Evolutionary conservation across 2,329 filamentous ascomycete species (phyloP), one percentile per base, ranked within the genome.

Genomic region (Drechslerella stenobrocha): DNA sequence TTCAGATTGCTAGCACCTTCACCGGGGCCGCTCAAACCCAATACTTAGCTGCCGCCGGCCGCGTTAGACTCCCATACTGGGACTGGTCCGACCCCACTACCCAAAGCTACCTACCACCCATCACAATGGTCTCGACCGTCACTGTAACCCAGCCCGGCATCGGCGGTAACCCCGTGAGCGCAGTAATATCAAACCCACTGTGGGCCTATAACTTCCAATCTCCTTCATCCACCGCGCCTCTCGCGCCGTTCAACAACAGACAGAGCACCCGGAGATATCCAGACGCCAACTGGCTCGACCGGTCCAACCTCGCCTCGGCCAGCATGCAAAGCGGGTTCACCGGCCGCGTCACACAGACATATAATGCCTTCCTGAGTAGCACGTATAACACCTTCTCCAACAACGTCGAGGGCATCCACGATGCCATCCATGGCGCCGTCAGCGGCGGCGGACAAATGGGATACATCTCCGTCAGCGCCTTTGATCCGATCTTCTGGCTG

Each of bases 381-480:
- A 51, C 32, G 22, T 73, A 72, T 58, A 63, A 67, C 51, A 47
- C 22, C 28, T 73, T 70, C 67, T 71, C 63, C 35, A 72, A 60
- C 45, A 34, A 44, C n/a, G 32, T 81, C 2, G 80, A 81, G 65
- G 75, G 75, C 22, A 71, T 81, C 20, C 80, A 81, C 70, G 79
- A 80, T 70, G 75, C 73, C 26, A 76, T 81, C 30, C 80, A 81
- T 70, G 81, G 81, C 28, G 79, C 81, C 48, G 79, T 81, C 2
- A 87, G 82, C 28, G 79, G 77, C 77, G 81, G 53, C 75, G 77
- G 63, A 80, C 80, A 67, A 11, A 60, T 67, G 50, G 45, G 51
- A 7, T 23, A 9, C 4, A 34, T 32, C 86, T 87, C 1, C 87
- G 89, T 20, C 22, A 66, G 72, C 23, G 70, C 72, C 13, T 74